A percentile compares a stretch with the other conserved stretches of the same genome.
Conservation (phyloP, 371 early-diverging fungal species). For the Mucor piriformis region DNA sequence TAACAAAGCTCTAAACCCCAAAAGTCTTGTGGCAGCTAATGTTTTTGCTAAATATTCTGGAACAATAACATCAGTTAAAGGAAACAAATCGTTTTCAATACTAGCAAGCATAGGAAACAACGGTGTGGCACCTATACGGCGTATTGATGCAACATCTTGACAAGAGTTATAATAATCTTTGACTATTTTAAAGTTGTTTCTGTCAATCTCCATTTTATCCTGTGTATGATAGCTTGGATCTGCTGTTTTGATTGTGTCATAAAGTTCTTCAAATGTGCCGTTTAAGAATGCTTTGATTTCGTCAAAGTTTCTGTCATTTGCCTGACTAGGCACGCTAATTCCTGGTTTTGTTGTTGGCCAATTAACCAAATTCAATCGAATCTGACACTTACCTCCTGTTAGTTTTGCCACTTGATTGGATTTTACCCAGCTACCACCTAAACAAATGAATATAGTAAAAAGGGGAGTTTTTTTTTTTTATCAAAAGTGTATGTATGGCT, state of each 20-base stretch:
- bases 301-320: background rate
- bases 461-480: background rate
- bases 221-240: conserved; percentile 10
- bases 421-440: background rate
- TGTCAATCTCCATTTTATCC: conserved; percentile 23
- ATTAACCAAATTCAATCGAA: background rate
- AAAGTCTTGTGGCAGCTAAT: background rate
- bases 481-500: background rate
- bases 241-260: conserved; percentile 5
- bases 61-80: background rate
- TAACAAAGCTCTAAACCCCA: background rate
- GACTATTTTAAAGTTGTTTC: conserved; percentile 44
- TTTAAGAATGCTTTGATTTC: conserved; percentile 7
- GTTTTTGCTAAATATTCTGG: background rate
- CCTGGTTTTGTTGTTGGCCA: background rate
- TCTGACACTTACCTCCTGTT: background rate
- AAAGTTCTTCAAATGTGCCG: conserved; percentile 23
- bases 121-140: conserved; percentile 42
- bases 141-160: conserved; percentile 39
- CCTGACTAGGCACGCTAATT: background rate
- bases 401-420: background rate
- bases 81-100: conserved; percentile 3
- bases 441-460: too few species aligned
- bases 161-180: conserved; percentile 54
- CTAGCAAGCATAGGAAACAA: conserved; percentile 21